phyloP scores from a whole-genome alignment of 208 protist species.

The Leishmania mexicana region DNA sequence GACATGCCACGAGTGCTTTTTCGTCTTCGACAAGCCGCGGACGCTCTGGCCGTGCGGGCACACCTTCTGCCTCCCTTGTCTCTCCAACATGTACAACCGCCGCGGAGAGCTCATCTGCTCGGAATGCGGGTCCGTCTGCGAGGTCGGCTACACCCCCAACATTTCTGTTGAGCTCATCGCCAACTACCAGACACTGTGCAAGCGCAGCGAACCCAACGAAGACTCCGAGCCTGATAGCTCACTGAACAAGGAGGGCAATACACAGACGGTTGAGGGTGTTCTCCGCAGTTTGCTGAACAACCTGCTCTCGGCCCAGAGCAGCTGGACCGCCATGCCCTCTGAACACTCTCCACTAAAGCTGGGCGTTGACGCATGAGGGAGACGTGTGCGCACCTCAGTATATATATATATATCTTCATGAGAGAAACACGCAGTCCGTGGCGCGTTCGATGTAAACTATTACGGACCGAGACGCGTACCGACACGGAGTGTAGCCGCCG shows the following conservation, averaged over 20 bases:
- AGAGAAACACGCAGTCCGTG: neutral
- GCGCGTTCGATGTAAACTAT: conserved; percentile 4
- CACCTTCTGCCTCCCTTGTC: conserved; percentile 84
- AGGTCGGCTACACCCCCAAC: conserved; percentile 88
- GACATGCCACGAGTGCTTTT: conserved; percentile 89
- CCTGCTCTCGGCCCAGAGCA: conserved; percentile 55
- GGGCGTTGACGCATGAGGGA: neutral
- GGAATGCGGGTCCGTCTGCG: conserved; percentile 82
- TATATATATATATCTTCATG: neutral
- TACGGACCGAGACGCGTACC: too few species aligned
- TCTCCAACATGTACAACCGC: conserved; percentile 78
- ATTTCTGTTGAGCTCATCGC: conserved; percentile 72
- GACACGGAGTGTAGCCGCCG: neutral
- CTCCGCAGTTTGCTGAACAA: conserved; percentile 67
- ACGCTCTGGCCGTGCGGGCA: conserved; percentile 91
- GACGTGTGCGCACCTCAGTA: neutral
- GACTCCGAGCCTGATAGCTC: conserved; percentile 3
- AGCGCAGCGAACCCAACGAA: conserved; percentile 13
- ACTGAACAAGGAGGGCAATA: conserved; percentile 11
- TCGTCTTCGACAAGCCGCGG: conserved; percentile 77
- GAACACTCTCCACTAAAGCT: neutral
- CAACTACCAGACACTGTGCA: conserved; percentile 75
- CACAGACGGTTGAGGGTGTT: conserved; percentile 64
- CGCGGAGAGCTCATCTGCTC: conserved; percentile 81
- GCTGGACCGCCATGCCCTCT: conserved; percentile 15